Base-by-base conservation (phyloP, 768 basidiomycete species). In the Lactarius pseudohatsudake region DNA sequence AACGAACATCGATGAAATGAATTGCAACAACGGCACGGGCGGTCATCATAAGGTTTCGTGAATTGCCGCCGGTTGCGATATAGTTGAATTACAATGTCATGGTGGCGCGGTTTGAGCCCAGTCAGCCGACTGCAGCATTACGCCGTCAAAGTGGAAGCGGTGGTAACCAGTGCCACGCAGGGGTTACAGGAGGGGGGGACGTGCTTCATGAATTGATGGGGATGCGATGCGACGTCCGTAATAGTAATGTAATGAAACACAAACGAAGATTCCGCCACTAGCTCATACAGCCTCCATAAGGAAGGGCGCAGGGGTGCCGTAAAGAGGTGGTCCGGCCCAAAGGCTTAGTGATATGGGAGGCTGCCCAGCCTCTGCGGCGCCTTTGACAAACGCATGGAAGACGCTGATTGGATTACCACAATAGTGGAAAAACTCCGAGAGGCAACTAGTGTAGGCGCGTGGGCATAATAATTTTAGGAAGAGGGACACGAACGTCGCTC, bases 1-100 rank as follows among this genome's bases (percentile, higher is more conserved):
- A 67, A 69, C 68, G 65, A 69, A 67, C 61, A 62, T 66, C 68
- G 60, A 69, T 58, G 68, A 62, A 64, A 66, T 47, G 53, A 57
- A 47, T 36, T 34, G 20, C 34, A 40, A 22, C 13, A 38, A 36
- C 30, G 32, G 57, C 45, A 54, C 13, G 61, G 38, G 40, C 13
- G 22, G 50, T 36, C 58, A 61, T 59, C 11, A 54, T 41, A 53
- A 26, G 40, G 60, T 62, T 58, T 40, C 65, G 60, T 60, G 28
- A 53, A 15, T 67, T 8, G 4, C 64, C 53, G 64, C 20, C 43
- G n/a, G 26, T 45, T 38, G 66, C 28, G 9, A 38, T 53, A 57
- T 50, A 55, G 34, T 45, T 40, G 45, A 16, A 57, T 50, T 30
- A 18, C 36, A 47, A 28, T 41, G 20, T 13, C 30, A 32, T 57